Evolutionary conservation across 1,139 yeast species (phyloP), one percentile per base, ranked within the genome.

Genomic region (Saccharomyces hybrid): DNA sequence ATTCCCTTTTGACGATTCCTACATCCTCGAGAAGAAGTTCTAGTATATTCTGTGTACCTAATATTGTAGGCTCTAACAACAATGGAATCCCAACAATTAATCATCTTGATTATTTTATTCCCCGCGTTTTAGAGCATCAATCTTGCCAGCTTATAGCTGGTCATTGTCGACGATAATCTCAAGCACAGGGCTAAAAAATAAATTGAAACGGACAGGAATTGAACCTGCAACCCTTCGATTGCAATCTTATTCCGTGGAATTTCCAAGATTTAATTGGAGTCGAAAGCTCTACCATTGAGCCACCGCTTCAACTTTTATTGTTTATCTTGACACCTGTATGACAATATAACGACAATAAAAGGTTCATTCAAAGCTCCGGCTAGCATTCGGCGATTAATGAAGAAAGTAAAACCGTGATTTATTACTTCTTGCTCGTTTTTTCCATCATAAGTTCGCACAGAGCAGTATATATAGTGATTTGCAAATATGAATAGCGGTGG

Each of bases 251-350:
- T 56, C 56, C 59, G 59, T 56, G 52, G 68, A 66, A 65, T 57
- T 59, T 65, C 73, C 72, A 66, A 63, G 61, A 59, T 66, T 61
- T 63, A 73, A 73, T 79, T 84, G 89, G 89, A 85, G 84, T 84
- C 90, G 83, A 83, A 83, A 82, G 88, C 89, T 84, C 90, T 84
- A 83, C 90, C 90, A 84, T 84, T 84, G 90, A 84, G 90, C 89
- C 88, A 84, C 88, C 85, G 88, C 89, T 82, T 82, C 88, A 60
- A 57, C 50, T 51, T 49, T 47, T 55, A 50, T 44, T 54, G 51
- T 23, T 23, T 23, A 23, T 23, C 1, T 23, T 23, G 25, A 23
- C 25, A 23, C 25, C 25, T 23, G 25, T 23, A 23, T 23, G 11
- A 51, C 34, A 13, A 14, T 8, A 26, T 26, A 26, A 26, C 28